Percentiles rank a stretch among this genome's conserved stretches.
phyloP scores from a whole-genome alignment of 768 basidiomycete genomes.

The Krasilnikovozyma curviuscula region DNA sequence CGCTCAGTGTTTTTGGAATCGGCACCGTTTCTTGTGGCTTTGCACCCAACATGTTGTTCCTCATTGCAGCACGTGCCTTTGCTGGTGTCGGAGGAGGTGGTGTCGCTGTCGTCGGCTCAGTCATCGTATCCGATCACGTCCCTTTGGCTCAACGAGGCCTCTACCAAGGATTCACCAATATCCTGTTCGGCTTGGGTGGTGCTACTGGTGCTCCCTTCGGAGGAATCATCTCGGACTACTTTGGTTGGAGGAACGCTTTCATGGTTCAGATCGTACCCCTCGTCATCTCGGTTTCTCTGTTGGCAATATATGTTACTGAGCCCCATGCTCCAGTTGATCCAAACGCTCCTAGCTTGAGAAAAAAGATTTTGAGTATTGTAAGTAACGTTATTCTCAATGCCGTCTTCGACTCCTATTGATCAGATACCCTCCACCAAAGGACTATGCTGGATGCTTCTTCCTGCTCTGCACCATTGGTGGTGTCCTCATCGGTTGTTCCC shows the following conservation, averaged over 20 bases:
- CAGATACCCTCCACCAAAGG: too few relatives aligned
- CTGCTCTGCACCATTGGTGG: conserved; percentile 34
- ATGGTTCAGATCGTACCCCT: too few relatives aligned
- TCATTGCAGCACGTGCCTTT: conserved; percentile 44
- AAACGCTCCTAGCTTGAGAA: too few relatives aligned
- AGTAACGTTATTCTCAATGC: too few relatives aligned
- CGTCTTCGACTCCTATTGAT: too few relatives aligned
- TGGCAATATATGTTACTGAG: too few relatives aligned
- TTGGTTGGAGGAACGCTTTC: too few relatives aligned
- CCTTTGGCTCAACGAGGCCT: conserved; percentile 71
- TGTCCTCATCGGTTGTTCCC: conserved; percentile 19
- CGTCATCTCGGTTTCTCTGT: too few relatives aligned
- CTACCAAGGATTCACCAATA: conserved; percentile 46
- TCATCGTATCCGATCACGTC: conserved; percentile 43
- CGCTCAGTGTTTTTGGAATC: conserved; percentile 49
- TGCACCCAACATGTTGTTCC: conserved; percentile 62
- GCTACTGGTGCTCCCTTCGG: conserved; percentile 9
- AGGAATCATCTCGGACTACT: conserved; percentile 3
- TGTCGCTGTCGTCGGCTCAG: conserved; percentile 21
- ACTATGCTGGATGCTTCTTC: conserved; percentile 64
- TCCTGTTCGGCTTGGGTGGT: conserved; percentile 9
- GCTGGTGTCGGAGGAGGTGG: conserved; percentile 78
- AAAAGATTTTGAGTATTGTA: too few relatives aligned
- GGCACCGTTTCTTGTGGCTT: conserved; percentile 75
- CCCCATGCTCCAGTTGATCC: too few relatives aligned